Evolutionary conservation across 495 filamentous ascomycete species (phyloP).

Genomic region (Penicillium egyptiacum): DNA sequence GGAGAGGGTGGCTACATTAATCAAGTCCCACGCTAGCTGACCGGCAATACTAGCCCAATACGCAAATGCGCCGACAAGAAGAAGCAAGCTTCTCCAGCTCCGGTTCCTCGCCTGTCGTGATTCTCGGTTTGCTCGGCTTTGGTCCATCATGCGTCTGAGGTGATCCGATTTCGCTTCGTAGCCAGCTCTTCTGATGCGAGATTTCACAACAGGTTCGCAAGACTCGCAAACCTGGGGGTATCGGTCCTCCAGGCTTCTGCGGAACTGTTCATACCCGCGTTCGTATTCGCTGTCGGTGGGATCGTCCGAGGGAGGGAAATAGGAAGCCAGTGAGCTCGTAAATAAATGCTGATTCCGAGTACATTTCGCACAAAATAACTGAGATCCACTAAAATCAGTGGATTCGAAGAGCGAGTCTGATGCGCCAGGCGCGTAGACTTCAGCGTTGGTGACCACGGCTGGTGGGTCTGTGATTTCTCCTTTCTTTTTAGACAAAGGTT

Average conservation of each 20-base stretch:
- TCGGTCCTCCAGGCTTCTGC: conserved; percentile 63
- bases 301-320: conserved; percentile 66
- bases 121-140: conserved; percentile 51
- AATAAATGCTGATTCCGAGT: conserved; percentile 80
- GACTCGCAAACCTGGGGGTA: conserved; percentile 83
- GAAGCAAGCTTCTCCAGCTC: conserved; percentile 53
- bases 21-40: conserved; percentile 45
- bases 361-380: conserved; percentile 76
- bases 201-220: conserved; percentile 66
- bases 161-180: conserved; percentile 81
- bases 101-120: conserved; percentile 38
- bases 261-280: conserved; percentile 58
- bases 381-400: conserved; percentile 38
- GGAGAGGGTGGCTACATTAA: conserved; percentile 28
- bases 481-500: conserved; percentile 48
- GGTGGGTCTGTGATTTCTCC: conserved; percentile 88
- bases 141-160: conserved; percentile 68
- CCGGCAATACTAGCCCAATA: conserved; percentile 52
- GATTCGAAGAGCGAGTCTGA: conserved; percentile 35
- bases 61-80: conserved; percentile 49
- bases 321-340: conserved; percentile 63
- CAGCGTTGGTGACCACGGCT: conserved; percentile 47
- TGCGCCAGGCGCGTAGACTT: conserved; percentile 25
- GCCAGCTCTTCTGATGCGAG: conserved; percentile 62
- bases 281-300: conserved; percentile 60